Evolutionary conservation across 164 flowering plant species (phyloP), one percentile per base, ranked within the genome.

Genomic region (Santalum album): DNA sequence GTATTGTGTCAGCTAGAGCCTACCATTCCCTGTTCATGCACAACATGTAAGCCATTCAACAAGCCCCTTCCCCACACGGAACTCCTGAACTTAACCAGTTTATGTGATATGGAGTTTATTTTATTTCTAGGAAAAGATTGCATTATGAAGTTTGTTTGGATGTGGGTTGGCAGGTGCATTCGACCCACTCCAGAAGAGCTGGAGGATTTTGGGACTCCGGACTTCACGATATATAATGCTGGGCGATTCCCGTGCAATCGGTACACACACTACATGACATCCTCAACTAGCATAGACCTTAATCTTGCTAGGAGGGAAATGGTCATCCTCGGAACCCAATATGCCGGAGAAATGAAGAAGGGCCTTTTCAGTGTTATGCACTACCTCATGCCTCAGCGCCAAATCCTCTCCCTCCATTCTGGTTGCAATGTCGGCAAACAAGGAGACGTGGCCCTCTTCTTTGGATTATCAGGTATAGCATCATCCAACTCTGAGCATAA

Each of bases 321-420:
- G 97, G 97, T 94, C 67, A 94, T 94, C 75, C 92, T 94, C 56
- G 99, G 99, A 64, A 90, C 99, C 1, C 96, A 85, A 59, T 94
- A 90, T 65, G 99, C 99, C 58, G 99, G 99, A 67, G 99, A 94
- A 77, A 94, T 87, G 99, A 94, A 94, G 87, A 94, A 94, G 65
- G 99, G 99, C 46, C 72, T 94, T 26, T 94, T 94, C 77, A 59
- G 99, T 64, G 76, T 94, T 0, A 94, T 94, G 99, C 99, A 90
- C 64, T 90, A 85, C 73, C 95, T 94, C 84, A 94, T 94, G 99
- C 99, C 99, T 62, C 83, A 78, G 77, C 94, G 96, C 50, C 74
- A 72, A 60, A 90, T 94, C 72, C 96, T 94, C 61, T 90, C 99
- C 51, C 65, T 94, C 18, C 99, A 94, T 60, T 94, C 99, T 53